phyloP scores from a whole-genome alignment of 768 basidiomycete species.

The Leccinum longicurvipes region DNA sequence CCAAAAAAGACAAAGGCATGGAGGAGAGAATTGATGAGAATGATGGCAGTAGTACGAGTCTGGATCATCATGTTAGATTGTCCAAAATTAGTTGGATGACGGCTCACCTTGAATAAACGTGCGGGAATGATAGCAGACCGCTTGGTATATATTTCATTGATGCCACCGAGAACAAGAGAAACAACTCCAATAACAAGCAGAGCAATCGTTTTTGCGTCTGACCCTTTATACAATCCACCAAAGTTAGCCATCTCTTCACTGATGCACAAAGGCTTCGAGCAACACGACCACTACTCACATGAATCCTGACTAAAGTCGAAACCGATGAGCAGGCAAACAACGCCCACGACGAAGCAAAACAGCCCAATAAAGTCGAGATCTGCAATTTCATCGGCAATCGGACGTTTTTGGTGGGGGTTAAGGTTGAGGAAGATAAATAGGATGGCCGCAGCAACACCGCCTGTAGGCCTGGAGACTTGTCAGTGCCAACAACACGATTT shows the following conservation, averaged over 20 bases:
- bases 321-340: slow-evolving; percentile 68
- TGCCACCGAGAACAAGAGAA: slow-evolving; percentile 45
- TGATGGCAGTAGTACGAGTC: slow-evolving; percentile 70
- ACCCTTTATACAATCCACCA: slow-evolving; percentile 41
- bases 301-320: slow-evolving; percentile 66
- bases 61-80: slow-evolving; percentile 18
- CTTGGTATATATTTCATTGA: slow-evolving; percentile 61
- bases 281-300: slow-evolving; percentile 41
- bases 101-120: slow-evolving; percentile 62
- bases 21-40: slow-evolving; percentile 56
- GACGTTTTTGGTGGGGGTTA: slow-evolving; percentile 65
- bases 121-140: slow-evolving; percentile 73
- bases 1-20: slow-evolving; percentile 65
- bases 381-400: slow-evolving; percentile 52
- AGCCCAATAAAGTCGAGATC: slow-evolving; percentile 77
- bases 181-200: slow-evolving; percentile 57
- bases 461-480: slow-evolving; percentile 56
- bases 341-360: slow-evolving; percentile 55
- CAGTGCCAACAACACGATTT: not conserved
- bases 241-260: not conserved
- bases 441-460: slow-evolving; percentile 57
- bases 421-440: slow-evolving; percentile 75
- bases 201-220: slow-evolving; percentile 54
- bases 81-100: not conserved
- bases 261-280: not conserved